These are phyloP conservation scores for Danielia reshetovae DNA, from an alignment of 805 yeast genomes.

Conservation along the genomic window DNA sequence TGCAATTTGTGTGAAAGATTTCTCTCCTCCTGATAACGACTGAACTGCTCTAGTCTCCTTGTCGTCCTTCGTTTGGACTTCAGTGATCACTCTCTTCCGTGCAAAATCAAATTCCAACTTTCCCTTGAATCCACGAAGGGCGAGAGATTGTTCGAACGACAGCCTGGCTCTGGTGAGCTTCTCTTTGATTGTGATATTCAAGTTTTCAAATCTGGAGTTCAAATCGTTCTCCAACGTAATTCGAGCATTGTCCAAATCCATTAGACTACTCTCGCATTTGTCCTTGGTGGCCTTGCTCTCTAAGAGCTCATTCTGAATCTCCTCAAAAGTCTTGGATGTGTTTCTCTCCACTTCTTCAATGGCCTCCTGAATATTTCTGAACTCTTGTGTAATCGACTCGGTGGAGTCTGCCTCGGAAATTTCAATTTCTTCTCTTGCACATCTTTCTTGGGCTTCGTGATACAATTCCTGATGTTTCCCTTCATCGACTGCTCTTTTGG, in stretches of 20 bases:
- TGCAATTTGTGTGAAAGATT: constrained; percentile 89
- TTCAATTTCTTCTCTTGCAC: constrained; percentile 45
- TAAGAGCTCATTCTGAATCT: constrained; percentile 47
- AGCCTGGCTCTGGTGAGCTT: constrained; percentile 29
- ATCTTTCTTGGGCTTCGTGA: constrained; percentile 34
- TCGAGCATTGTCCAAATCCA: constrained; percentile 27
- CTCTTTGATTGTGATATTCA: constrained; percentile 30
- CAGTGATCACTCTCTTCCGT: constrained; percentile 47
- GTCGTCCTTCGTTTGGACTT: constrained; percentile 59
- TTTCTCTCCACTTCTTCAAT: constrained; percentile 50
- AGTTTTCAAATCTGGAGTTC: constrained; percentile 27
- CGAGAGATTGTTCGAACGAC: constrained; percentile 56
- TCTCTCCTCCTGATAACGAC: constrained; percentile 95
- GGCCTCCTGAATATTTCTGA: constrained; percentile 41
- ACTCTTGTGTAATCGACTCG: constrained; percentile 48
- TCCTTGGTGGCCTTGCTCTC: constrained; percentile 40
- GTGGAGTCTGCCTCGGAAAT: constrained; percentile 37
- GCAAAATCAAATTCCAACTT: constrained; percentile 59
- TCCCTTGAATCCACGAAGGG: constrained; percentile 71
- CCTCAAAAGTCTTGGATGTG: constrained; percentile 54
- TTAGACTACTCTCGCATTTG: constrained; percentile 38
- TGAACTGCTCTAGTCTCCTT: constrained; percentile 64
- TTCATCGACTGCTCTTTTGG: constrained; percentile 8
- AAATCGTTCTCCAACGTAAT: constrained; percentile 26
- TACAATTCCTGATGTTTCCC: constrained; percentile 16